Evolutionary conservation across 257 asterid genomes (phyloP).

Genomic region (Marsdenia floribunda): DNA sequence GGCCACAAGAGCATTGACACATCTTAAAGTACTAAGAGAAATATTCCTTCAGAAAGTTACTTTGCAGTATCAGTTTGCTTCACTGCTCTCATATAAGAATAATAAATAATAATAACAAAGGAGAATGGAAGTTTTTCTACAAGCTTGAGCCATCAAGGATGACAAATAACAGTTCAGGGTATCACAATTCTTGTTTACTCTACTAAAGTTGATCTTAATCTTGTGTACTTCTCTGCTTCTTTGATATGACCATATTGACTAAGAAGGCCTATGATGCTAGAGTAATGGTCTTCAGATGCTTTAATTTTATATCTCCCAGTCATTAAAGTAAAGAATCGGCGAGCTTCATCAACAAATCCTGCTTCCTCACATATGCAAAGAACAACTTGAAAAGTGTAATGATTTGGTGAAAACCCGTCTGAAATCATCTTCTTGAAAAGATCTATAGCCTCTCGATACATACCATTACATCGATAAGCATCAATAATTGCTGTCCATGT

Average conservation of each 20-base stretch:
- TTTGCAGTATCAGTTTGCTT: neutral
- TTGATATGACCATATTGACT: constrained; percentile 42
- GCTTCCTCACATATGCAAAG: constrained; percentile 56
- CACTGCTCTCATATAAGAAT: neutral
- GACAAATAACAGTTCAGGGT: neutral
- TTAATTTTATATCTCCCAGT: constrained; percentile 43
- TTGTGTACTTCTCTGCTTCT: constrained; percentile 57
- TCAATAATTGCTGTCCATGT: constrained; percentile 86
- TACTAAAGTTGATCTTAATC: constrained; percentile 41
- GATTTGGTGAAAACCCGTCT: constrained; percentile 65
- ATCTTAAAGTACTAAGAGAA: neutral
- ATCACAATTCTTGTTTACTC: neutral
- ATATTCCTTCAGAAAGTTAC: neutral
- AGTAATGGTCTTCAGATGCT: constrained; percentile 68
- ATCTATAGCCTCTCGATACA: constrained; percentile 43
- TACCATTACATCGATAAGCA: constrained; percentile 50
- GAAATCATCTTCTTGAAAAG: constrained; percentile 60
- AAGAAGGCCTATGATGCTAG: constrained; percentile 50
- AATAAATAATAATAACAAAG: neutral
- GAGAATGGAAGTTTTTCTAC: neutral
- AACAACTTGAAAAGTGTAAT: constrained; percentile 58
- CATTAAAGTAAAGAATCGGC: constrained; percentile 45
- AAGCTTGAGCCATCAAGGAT: neutral
- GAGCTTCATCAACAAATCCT: constrained; percentile 72
- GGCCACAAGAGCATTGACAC: neutral